A percentile compares a stretch with the other conserved stretches of the same genome.
These are phyloP conservation scores for Fusarium praegraminearum DNA, from an alignment of 2,329 filamentous ascomycete genomes.

Conservation along the genomic window DNA sequence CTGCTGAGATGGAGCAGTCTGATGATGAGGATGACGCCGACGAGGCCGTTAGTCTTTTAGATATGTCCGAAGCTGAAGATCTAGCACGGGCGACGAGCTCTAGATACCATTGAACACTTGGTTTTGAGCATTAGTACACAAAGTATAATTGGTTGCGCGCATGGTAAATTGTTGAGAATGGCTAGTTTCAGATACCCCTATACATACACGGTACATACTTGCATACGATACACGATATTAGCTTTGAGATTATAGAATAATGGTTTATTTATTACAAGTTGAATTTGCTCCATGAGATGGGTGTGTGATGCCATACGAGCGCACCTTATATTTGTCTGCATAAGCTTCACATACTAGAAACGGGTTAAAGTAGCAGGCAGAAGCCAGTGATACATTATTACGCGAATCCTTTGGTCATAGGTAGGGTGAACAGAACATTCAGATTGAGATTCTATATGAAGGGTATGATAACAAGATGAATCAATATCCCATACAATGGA, in stretches of 20 bases:
- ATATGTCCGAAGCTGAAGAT: constrained; percentile 47
- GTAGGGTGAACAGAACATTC: not conserved
- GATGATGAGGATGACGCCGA: constrained; percentile 53
- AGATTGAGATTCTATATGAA: not conserved
- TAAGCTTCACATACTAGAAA: not conserved
- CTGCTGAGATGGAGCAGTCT: constrained; percentile 47
- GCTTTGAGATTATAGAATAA: not conserved
- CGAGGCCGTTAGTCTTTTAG: constrained; percentile 45
- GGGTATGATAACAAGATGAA: not conserved
- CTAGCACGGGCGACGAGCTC: constrained; percentile 35
- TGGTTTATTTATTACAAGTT: not conserved
- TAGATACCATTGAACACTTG: constrained; percentile 20
- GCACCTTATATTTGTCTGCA: not conserved
- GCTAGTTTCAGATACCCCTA: constrained; percentile 29
- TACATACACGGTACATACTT: constrained; percentile 24
- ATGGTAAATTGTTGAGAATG: constrained; percentile 18
- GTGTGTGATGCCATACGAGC: not conserved
- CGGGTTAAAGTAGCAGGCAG: not conserved
- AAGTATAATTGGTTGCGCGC: not conserved
- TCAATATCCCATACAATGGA: not conserved
- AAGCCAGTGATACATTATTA: not conserved
- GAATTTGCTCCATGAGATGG: not conserved
- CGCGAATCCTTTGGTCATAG: not conserved
- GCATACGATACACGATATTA: not conserved
- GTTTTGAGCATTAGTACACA: not conserved